Conservation (phyloP, 305 asterid genomes). For the Ilex paraguariensis region DNA sequence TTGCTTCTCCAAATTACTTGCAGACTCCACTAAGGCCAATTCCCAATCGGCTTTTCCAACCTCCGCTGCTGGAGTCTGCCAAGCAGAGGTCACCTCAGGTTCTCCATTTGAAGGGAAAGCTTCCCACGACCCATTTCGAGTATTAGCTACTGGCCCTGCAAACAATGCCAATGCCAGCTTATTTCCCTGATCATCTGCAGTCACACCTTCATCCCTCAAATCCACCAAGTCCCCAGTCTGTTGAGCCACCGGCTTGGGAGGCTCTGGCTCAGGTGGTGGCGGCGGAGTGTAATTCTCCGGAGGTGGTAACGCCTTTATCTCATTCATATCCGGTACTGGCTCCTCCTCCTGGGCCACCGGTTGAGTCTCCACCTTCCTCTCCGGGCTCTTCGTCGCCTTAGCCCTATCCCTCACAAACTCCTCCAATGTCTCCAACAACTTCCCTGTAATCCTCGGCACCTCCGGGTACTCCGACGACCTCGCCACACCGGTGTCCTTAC, state of each 20-base stretch:
- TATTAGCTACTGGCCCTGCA: constrained; percentile 57
- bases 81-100: constrained; percentile 67
- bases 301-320: constrained; percentile 75
- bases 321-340: constrained; percentile 66
- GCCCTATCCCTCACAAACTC: constrained; percentile 93
- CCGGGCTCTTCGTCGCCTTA: constrained; percentile 68
- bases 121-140: constrained; percentile 72
- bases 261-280: constrained; percentile 65
- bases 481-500: constrained; percentile 77
- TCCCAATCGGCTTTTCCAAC: constrained; percentile 89
- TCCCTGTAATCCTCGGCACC: constrained; percentile 73
- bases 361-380: constrained; percentile 44
- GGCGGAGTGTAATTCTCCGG: constrained; percentile 58
- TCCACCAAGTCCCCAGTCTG: constrained; percentile 61
- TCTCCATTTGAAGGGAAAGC: constrained; percentile 64
- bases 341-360: constrained; percentile 40
- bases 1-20: constrained; percentile 65
- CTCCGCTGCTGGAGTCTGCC: constrained; percentile 94
- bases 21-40: constrained; percentile 76
- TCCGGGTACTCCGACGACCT: constrained; percentile 79
- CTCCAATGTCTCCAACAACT: constrained; percentile 81
- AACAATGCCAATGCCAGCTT: constrained; percentile 85
- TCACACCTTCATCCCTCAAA: constrained; percentile 74
- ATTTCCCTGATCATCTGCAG: constrained; percentile 90
- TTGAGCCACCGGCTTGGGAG: constrained; percentile 38